Percentiles rank a stretch among this genome's conserved stretches.
phyloP scores from a whole-genome alignment of 495 filamentous ascomycete genomes.

The Annulohypoxylon moriforme region DNA sequence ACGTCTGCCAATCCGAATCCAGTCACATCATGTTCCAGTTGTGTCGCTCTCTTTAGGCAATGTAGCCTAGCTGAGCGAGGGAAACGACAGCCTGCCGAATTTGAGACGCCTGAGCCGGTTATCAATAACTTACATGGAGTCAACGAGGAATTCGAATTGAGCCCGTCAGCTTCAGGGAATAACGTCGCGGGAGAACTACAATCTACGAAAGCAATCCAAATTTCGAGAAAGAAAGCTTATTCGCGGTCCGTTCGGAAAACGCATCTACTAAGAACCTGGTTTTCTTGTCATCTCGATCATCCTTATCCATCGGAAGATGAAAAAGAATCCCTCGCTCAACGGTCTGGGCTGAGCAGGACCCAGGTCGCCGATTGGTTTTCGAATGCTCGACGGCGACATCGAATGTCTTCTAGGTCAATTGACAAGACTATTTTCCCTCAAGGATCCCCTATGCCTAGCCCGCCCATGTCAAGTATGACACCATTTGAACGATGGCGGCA shows the following conservation, averaged over 20 bases:
- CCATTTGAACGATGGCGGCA: conserved; percentile 39
- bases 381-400: conserved; percentile 34
- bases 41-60: conserved; percentile 40
- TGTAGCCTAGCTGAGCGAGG: conserved; percentile 53
- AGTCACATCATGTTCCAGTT: conserved; percentile 38
- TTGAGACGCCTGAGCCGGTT: conserved; percentile 60
- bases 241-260: conserved; percentile 25
- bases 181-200: not conserved
- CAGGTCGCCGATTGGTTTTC: conserved; percentile 35
- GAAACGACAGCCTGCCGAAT: conserved; percentile 58
- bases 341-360: conserved; percentile 30
- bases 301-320: conserved; percentile 28
- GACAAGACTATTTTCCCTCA: conserved; percentile 18
- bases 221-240: not conserved
- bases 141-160: conserved; percentile 13
- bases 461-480: conserved; percentile 28
- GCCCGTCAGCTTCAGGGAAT: no score
- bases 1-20: conserved; percentile 59
- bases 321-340: conserved; percentile 21
- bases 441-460: conserved; percentile 36
- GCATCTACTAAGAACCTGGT: conserved; percentile 25
- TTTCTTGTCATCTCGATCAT: conserved; percentile 26
- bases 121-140: conserved; percentile 42
- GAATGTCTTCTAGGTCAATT: not conserved
- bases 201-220: not conserved